A percentile compares a stretch with the other conserved stretches of the same genome.
Conservation (phyloP, 495 filamentous ascomycete genomes). For the Acidiella bohemica region DNA sequence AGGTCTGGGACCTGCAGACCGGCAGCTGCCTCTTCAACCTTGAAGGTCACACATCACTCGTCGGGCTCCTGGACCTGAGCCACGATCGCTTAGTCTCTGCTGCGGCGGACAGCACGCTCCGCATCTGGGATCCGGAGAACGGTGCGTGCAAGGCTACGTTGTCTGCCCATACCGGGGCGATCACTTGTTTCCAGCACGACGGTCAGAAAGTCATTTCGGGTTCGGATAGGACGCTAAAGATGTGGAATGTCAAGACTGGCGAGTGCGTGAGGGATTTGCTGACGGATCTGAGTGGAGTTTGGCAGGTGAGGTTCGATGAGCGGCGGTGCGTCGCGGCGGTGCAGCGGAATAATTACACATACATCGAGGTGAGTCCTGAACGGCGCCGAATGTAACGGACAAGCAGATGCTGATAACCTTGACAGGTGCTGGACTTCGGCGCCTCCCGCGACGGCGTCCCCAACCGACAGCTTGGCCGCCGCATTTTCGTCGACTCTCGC, state of each 20-base stretch:
- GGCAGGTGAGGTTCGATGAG: constrained; percentile 98
- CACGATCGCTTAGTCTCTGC: constrained; percentile 85
- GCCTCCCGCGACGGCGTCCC: constrained; percentile 49
- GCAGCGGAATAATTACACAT: constrained; percentile 80
- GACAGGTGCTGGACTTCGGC: constrained; percentile 46
- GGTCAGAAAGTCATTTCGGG: constrained; percentile 93
- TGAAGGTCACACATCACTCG: constrained; percentile 86
- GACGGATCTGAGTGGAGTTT: constrained; percentile 89
- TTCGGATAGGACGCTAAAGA: constrained; percentile 89
- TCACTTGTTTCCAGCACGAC: constrained; percentile 98
- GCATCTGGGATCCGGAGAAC: constrained; percentile 94
- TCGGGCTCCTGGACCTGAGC: constrained; percentile 78
- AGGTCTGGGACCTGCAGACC: constrained; percentile 94
- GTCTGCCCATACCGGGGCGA: constrained; percentile 88
- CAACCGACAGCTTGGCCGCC: constrained; percentile 54
- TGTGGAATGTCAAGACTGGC: constrained; percentile 92
- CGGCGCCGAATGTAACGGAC: neutral
- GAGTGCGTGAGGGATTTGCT: constrained; percentile 89
- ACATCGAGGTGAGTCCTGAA: constrained; percentile 71
- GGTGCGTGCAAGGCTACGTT: constrained; percentile 82
- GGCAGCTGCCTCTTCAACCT: constrained; percentile 76
- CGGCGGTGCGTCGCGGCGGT: constrained; percentile 92
- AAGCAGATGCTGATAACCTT: constrained; percentile 3
- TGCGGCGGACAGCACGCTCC: constrained; percentile 83
- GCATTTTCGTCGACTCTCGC: constrained; percentile 57